Conservation (phyloP, 208 protist species). For the Tritrichomonas musculus region DNA sequence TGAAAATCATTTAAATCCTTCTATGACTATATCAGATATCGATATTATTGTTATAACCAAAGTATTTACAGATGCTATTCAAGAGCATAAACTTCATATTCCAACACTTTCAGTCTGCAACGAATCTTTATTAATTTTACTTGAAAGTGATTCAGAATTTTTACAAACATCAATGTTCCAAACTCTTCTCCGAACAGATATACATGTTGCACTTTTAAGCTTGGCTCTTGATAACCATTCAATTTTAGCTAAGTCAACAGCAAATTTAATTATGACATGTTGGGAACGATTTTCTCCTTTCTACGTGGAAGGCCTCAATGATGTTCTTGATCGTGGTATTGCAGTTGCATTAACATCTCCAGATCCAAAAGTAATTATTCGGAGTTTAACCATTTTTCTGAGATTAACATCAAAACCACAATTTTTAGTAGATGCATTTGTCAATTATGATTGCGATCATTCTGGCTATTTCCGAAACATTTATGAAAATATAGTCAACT, state of each 20-base stretch:
- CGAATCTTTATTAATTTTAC: neutral
- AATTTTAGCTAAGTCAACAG: neutral
- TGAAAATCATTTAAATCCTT: neutral
- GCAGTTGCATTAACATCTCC: neutral
- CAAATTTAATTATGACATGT: neutral
- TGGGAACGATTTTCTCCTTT: neutral
- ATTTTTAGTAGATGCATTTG: neutral
- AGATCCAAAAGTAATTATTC: neutral
- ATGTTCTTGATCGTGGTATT: neutral
- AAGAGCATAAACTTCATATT: neutral
- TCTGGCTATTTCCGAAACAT: neutral
- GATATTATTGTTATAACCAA: neutral
- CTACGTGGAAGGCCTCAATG: neutral
- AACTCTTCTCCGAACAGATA: neutral
- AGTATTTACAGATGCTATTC: neutral
- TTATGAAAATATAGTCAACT: neutral
- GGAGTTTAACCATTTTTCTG: neutral
- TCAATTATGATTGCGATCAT: constrained; percentile 32
- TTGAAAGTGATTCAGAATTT: neutral
- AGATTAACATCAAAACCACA: neutral
- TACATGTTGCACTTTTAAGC: neutral
- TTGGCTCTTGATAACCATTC: neutral
- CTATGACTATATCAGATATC: no score
- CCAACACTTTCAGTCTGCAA: neutral
- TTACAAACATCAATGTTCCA: neutral